phyloP scores from a whole-genome alignment of 2,329 filamentous ascomycete genomes.

The Chaetomium sp. region DNA sequence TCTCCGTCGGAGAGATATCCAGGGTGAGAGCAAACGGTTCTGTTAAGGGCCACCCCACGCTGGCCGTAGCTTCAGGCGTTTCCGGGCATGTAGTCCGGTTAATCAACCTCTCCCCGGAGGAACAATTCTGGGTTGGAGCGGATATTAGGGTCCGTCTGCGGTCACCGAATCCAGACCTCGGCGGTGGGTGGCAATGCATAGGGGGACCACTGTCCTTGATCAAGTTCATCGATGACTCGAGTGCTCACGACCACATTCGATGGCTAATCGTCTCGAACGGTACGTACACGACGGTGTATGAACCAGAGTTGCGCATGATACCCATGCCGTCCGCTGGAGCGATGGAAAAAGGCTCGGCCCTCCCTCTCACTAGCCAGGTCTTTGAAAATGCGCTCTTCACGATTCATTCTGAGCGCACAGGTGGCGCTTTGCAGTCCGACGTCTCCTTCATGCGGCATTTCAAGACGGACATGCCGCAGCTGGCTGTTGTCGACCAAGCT shows the following conservation, averaged over 20 bases:
- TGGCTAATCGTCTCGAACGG: slow-evolving; percentile 51
- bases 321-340: slow-evolving; percentile 1
- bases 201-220: slow-evolving; percentile 44
- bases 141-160: slow-evolving; percentile 43
- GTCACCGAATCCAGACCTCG: slow-evolving; percentile 34
- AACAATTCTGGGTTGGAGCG: slow-evolving; percentile 48
- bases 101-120: slow-evolving; percentile 42
- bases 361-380: slow-evolving; percentile 33
- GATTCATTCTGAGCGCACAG: slow-evolving; percentile 47
- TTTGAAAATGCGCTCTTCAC: slow-evolving; percentile 48
- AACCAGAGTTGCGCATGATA: slow-evolving; percentile 40
- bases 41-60: slow-evolving; percentile 29
- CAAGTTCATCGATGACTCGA: slow-evolving; percentile 40
- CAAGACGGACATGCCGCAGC: slow-evolving; percentile 47
- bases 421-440: slow-evolving; percentile 52
- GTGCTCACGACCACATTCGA: slow-evolving; percentile 33
- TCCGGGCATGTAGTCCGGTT: slow-evolving; percentile 54
- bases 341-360: neutral
- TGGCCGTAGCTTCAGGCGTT: slow-evolving; percentile 48
- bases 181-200: slow-evolving; percentile 50
- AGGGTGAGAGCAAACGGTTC: slow-evolving; percentile 31
- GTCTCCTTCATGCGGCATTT: slow-evolving; percentile 55
- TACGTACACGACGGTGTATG: slow-evolving; percentile 45
- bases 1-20: slow-evolving; percentile 51
- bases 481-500: slow-evolving; percentile 58